Percentiles rank a stretch among this genome's conserved stretches.
Conservation (phyloP, 2,329 filamentous ascomycete genomes). For the Hysterium pulicare region DNA sequence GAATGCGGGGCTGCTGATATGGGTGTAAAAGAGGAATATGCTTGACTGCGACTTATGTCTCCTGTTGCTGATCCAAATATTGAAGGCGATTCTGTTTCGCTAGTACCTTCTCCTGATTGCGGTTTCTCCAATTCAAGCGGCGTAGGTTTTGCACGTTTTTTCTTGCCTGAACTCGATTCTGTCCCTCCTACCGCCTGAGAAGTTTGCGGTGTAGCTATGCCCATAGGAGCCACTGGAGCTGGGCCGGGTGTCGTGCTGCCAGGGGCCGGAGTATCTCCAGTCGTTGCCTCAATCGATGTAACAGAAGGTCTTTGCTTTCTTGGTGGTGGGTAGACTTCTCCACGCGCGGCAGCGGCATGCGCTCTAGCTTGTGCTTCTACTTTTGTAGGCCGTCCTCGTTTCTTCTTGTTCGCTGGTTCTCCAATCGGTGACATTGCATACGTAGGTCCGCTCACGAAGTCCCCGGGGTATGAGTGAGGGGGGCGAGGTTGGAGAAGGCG, state of each 20-base stretch:
- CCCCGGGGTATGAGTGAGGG: constrained; percentile 30
- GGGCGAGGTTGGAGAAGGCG: constrained; percentile 47
- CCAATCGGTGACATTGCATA: constrained; percentile 28
- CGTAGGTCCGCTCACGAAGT: constrained; percentile 26
- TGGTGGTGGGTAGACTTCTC: constrained; percentile 38
- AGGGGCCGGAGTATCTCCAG: constrained; percentile 13
- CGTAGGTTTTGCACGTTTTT: constrained; percentile 28
- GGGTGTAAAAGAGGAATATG: constrained; percentile 34
- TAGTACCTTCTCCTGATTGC: constrained; percentile 16
- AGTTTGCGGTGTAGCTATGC: constrained; percentile 9
- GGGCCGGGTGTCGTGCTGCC: constrained; percentile 19
- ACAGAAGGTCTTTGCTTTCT: constrained; percentile 31
- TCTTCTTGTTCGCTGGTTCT: constrained; percentile 43
- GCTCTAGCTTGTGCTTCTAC: constrained; percentile 45
- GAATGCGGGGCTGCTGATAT: constrained; percentile 34
- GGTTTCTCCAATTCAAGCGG: constrained; percentile 30
- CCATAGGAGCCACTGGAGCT: constrained; percentile 14
- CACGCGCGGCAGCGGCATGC: constrained; percentile 38
- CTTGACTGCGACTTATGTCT: constrained; percentile 24
- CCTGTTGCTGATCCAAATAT: constrained; percentile 21
- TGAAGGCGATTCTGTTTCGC: constrained; percentile 30
- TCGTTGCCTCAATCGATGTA: constrained; percentile 22
- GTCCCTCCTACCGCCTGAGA: constrained; percentile 24
- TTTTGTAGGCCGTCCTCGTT: constrained; percentile 48
- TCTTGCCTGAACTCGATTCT: constrained; percentile 36